Evolutionary conservation across 2,329 filamentous ascomycete genomes (phyloP).

Genomic region (Phyllosticta citriasiana): DNA sequence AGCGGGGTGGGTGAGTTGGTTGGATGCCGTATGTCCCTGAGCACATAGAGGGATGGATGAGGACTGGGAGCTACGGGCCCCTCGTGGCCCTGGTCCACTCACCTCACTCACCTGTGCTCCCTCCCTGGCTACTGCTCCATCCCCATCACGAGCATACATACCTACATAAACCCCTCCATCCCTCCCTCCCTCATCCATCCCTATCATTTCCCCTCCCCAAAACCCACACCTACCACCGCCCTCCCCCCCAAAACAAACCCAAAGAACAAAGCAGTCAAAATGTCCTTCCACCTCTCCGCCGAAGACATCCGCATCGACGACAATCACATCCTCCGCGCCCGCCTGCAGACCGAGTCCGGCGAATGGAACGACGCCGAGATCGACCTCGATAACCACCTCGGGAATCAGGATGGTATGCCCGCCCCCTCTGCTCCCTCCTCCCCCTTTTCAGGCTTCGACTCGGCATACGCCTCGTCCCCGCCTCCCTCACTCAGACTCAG

Average conservation of each 20-base stretch:
- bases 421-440: neutral
- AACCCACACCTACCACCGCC: neutral
- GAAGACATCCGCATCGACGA: constrained; percentile 41
- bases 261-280: constrained; percentile 16
- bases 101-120: too few relatives aligned
- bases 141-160: neutral
- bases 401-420: constrained; percentile 41
- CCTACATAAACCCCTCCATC: neutral
- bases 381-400: constrained; percentile 42
- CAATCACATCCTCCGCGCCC: constrained; percentile 39
- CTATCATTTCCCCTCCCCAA: neutral
- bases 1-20: too few relatives aligned
- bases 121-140: too few relatives aligned
- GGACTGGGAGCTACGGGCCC: neutral
- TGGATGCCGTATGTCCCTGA: too few relatives aligned
- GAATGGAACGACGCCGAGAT: constrained; percentile 36
- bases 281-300: constrained; percentile 44
- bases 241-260: too few relatives aligned
- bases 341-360: constrained; percentile 33
- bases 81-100: neutral
- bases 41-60: neutral
- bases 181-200: neutral
- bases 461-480: constrained; percentile 24
- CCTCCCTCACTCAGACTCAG: constrained; percentile 18
- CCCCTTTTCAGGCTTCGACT: neutral